Evolutionary conservation across 129 eudicot species (phyloP), one percentile per base, ranked within the genome.

Genomic region (Tagetes patula): DNA sequence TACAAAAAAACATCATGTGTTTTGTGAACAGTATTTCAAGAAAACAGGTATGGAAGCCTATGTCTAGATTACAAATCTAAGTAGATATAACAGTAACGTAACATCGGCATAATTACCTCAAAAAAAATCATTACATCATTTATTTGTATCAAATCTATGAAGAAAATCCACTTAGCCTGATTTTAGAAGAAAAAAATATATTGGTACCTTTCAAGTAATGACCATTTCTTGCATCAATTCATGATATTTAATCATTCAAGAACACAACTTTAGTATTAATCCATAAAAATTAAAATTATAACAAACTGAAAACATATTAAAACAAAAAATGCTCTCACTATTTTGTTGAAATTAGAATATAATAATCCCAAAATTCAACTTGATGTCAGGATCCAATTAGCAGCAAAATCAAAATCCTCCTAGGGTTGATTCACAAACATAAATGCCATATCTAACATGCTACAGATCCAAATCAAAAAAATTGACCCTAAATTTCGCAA

Each of bases 381-480:
- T 62, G 38, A 62, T 49, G 7, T 30, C 77, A 70, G 77, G 82
- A 71, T 78, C 77, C 77, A 53, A 52, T 3, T 50, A 60, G 37
- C 56, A 69, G 42, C 49, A 47, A 77, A 59, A 77, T 59, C 70
- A 61, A 10, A 67, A 32, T 54, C 50, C 37, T 33, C n/a, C 14
- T 36, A 77, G n/a, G 62, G 33, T 34, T 30, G 36, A 67, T 38
- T 68, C 33, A 58, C 70, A 47, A 69, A 77, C 3, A 20, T 38
- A 45, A 68, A 77, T 36, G 20, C 11, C 47, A 37, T 47, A 12
- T 41, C 56, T 54, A 56, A 27, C 69, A 48, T 49, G 49, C 48
- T 63, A 69, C 2, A 56, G 81, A 77, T 77, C 81, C 81, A 70
- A 77, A 70, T 31, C 65, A 56, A 58, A 66, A 46, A 60, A 69